Evolutionary conservation across 306 rosid genomes (phyloP).

Genomic region (Acacia melanoxylon): DNA sequence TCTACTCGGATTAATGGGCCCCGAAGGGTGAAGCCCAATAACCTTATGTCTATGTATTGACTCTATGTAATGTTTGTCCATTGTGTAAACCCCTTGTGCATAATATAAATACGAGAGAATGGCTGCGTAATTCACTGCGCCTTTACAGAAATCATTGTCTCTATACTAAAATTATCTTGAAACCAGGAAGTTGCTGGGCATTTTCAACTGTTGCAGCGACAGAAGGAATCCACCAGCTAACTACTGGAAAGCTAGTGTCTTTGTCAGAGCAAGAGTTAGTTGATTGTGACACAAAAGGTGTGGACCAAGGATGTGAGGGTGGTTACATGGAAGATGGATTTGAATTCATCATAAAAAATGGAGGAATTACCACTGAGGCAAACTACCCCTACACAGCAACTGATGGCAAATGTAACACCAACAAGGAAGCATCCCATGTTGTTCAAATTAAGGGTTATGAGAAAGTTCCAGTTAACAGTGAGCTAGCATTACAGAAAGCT

Average conservation of each 20-base stretch:
- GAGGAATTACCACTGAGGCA: conserved; percentile 32
- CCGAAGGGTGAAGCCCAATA: too few relatives aligned
- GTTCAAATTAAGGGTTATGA: conserved; percentile 39
- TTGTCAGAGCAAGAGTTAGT: background rate
- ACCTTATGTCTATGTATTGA: too few relatives aligned
- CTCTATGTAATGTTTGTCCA: too few relatives aligned
- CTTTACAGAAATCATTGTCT: too few relatives aligned
- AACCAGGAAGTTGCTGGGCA: conserved; percentile 14
- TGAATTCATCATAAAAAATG: conserved; percentile 26
- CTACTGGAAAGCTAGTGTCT: background rate
- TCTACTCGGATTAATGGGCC: too few relatives aligned
- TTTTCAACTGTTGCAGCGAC: background rate
- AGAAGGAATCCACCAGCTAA: background rate
- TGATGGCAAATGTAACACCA: conserved; percentile 27
- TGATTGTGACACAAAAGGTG: background rate
- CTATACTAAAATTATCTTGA: too few relatives aligned
- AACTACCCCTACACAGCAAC: conserved; percentile 32
- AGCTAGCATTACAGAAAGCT: conserved; percentile 22
- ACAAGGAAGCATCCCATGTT: background rate
- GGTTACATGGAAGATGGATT: conserved; percentile 5
- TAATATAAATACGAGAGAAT: too few relatives aligned
- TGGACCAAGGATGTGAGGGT: background rate
- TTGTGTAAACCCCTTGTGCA: too few relatives aligned
- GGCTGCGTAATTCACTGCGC: too few relatives aligned
- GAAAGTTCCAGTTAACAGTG: conserved; percentile 28